A percentile compares a stretch with the other conserved stretches of the same genome.
These are phyloP conservation scores for Podospora bellae-mahoneyi DNA, from an alignment of 495 filamentous ascomycete genomes.

Conservation along the genomic window DNA sequence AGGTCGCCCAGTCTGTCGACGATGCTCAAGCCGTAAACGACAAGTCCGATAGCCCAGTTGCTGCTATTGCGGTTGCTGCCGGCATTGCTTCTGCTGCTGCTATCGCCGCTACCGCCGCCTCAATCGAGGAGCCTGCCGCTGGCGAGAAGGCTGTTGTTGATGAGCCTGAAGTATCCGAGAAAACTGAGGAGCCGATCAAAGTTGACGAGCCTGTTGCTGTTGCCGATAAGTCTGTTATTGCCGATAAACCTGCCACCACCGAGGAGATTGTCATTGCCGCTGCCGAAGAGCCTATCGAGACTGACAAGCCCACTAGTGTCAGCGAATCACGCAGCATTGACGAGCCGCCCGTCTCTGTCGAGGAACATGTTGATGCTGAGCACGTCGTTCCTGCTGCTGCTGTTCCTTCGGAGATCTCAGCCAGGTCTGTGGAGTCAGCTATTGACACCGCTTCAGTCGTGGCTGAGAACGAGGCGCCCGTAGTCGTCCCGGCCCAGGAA, in stretches of 20 bases:
- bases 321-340: background rate
- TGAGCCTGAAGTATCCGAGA: slow-evolving; percentile 12
- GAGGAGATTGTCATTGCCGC: slow-evolving; percentile 6
- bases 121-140: slow-evolving; percentile 9
- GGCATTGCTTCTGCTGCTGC: slow-evolving; percentile 11
- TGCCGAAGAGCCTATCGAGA: background rate
- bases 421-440: background rate
- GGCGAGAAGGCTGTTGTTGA: slow-evolving; percentile 11
- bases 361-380: slow-evolving; percentile 15
- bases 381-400: background rate
- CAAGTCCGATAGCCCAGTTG: background rate
- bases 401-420: background rate
- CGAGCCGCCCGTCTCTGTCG: slow-evolving; percentile 2
- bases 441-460: background rate
- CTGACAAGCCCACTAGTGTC: slow-evolving; percentile 6
- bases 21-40: background rate
- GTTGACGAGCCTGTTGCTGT: slow-evolving; percentile 16
- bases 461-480: background rate
- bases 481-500: background rate
- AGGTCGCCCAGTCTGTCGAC: background rate
- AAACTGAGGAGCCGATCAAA: slow-evolving; percentile 15
- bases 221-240: background rate
- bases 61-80: slow-evolving; percentile 3
- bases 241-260: background rate
- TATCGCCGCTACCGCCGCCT: background rate